Conservation (phyloP, 805 yeast species). For the Starmerella floricola region DNA sequence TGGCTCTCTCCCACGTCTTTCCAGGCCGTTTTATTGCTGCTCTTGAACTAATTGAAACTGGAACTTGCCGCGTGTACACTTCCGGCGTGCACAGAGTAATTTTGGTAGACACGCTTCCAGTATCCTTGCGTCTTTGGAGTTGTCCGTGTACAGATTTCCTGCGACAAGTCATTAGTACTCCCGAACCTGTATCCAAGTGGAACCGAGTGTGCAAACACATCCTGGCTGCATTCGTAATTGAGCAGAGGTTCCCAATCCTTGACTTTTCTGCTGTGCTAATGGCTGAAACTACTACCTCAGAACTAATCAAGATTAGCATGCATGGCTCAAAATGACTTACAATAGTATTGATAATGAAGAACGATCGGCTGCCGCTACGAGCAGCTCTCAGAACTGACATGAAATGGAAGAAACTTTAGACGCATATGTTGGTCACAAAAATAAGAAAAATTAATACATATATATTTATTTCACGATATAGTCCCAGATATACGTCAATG, state of each 20-base stretch:
- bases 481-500: no score
- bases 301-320: background rate
- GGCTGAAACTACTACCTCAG: background rate
- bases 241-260: slow-evolving; percentile 8
- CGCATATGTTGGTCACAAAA: no score
- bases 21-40: slow-evolving; percentile 20
- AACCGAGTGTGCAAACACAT: slow-evolving; percentile 18
- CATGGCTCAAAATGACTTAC: background rate
- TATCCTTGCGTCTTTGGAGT: slow-evolving; percentile 15
- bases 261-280: background rate
- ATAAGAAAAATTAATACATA: no score
- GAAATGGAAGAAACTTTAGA: no score
- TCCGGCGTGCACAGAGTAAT: background rate
- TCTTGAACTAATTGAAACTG: slow-evolving; percentile 17
- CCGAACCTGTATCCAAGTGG: slow-evolving; percentile 1
- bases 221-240: slow-evolving; percentile 17
- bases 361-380: no score
- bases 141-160: slow-evolving; percentile 20
- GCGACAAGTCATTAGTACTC: background rate
- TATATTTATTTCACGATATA: no score
- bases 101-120: slow-evolving; percentile 3
- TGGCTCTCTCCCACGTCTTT: slow-evolving; percentile 17
- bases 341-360: no score
- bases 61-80: slow-evolving; percentile 4
- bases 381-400: no score